phyloP scores from a whole-genome alignment of 768 basidiomycete species.

The Astraeus odoratus region DNA sequence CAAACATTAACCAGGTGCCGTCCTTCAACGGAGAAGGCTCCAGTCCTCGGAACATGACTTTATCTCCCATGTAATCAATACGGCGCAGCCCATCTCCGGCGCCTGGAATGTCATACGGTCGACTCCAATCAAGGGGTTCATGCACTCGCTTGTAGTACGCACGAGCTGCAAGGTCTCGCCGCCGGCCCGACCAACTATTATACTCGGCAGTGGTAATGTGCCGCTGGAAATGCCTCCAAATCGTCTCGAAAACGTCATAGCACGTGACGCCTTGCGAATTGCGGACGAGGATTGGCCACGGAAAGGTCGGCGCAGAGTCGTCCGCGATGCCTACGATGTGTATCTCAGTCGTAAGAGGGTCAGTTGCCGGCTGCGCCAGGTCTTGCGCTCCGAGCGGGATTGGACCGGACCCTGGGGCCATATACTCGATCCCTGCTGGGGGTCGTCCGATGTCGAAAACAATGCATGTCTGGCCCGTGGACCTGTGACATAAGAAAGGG shows the following conservation, averaged over 20 bases:
- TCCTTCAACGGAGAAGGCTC: constrained; percentile 42
- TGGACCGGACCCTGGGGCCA: constrained; percentile 14
- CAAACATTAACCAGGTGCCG: constrained; percentile 29
- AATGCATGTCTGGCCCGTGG: constrained; percentile 35
- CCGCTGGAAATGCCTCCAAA: constrained; percentile 38
- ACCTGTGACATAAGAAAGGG: constrained; percentile 44
- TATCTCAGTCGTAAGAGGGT: constrained; percentile 52
- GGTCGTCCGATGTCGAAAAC: constrained; percentile 41
- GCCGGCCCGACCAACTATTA: constrained; percentile 15
- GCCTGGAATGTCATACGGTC: constrained; percentile 15
- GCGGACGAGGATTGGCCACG: constrained; percentile 49
- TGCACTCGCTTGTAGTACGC: constrained; percentile 25
- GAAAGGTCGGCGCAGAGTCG: constrained; percentile 40
- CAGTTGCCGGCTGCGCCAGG: constrained; percentile 56
- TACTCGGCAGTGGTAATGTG: constrained; percentile 22
- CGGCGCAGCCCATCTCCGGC: constrained; percentile 26
- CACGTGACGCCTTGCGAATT: constrained; percentile 43
- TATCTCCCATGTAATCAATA: constrained; percentile 44
- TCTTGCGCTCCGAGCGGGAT: constrained; percentile 32
- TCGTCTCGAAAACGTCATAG: constrained; percentile 42
- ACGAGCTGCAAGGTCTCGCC: constrained; percentile 26
- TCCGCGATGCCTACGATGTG: constrained; percentile 47
- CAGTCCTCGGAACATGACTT: constrained; percentile 45
- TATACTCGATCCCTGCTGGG: constrained; percentile 25
- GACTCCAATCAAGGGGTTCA: constrained; percentile 15